Conservation (phyloP, 2,329 filamentous ascomycete species). For the Fusarium vanettenii region DNA sequence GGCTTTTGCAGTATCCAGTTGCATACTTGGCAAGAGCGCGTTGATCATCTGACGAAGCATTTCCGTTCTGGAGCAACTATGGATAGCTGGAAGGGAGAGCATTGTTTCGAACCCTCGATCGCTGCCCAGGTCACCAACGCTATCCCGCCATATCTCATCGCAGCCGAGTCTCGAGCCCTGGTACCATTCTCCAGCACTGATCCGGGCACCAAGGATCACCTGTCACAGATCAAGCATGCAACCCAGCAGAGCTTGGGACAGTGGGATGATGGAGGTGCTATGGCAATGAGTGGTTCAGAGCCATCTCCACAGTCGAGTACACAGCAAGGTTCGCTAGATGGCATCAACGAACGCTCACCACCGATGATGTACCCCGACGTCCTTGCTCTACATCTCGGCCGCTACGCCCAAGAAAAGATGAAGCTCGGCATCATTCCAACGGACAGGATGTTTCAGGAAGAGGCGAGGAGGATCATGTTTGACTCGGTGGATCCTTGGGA, state of each 20-base stretch:
- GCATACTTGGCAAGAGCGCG: constrained; percentile 42
- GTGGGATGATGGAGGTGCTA: background rate
- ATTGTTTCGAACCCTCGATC: constrained; percentile 40
- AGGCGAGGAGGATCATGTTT: constrained; percentile 42
- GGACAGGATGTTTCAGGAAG: constrained; percentile 44
- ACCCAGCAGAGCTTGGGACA: background rate
- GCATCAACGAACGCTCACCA: background rate
- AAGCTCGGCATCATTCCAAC: constrained; percentile 33
- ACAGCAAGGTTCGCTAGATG: background rate
- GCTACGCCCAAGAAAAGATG: constrained; percentile 39
- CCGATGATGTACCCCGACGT: constrained; percentile 28
- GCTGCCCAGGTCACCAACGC: constrained; percentile 37
- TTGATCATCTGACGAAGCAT: constrained; percentile 45
- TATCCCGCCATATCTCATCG: constrained; percentile 44
- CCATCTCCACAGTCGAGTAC: background rate
- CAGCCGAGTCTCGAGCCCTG: constrained; percentile 30
- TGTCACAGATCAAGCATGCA: constrained; percentile 25
- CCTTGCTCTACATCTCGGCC: constrained; percentile 31
- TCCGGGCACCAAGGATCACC: constrained; percentile 34
- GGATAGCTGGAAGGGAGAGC: constrained; percentile 45
- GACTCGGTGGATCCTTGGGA: constrained; percentile 40
- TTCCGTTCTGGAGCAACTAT: constrained; percentile 44
- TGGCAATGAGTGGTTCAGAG: background rate
- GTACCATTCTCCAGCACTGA: constrained; percentile 45
- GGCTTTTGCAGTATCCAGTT: constrained; percentile 44